Evolutionary conservation across 345 rosid genomes (phyloP).

Genomic region (Hibiscus mutabilis): DNA sequence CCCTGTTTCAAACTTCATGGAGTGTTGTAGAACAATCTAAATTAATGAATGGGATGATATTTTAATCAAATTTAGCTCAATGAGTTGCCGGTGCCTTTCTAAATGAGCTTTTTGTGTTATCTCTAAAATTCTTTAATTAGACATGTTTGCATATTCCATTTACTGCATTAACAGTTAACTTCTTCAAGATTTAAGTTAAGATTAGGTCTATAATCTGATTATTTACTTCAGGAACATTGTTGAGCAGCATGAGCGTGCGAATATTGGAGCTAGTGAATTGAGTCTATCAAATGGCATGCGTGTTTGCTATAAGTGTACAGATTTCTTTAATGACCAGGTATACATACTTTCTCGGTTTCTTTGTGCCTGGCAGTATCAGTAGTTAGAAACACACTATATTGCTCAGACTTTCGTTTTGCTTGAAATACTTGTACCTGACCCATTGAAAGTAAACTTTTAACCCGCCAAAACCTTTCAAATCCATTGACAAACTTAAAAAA

Average conservation of each 20-base stretch:
- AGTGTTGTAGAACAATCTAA: neutral
- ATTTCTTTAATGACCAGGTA: slow-evolving; percentile 93
- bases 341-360: neutral
- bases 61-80: neutral
- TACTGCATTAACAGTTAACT: neutral
- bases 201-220: neutral
- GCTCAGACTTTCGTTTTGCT: neutral
- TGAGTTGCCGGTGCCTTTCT: neutral
- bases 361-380: neutral
- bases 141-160: neutral
- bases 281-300: slow-evolving; percentile 81
- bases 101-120: neutral
- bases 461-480: too few species aligned
- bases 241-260: slow-evolving; percentile 50
- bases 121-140: neutral
- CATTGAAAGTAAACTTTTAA: too few species aligned
- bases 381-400: neutral
- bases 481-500: too few species aligned
- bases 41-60: neutral
- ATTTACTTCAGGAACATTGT: slow-evolving; percentile 43
- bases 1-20: neutral
- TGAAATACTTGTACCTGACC: neutral
- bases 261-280: slow-evolving; percentile 76
- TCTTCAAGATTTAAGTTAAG: neutral
- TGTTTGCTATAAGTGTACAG: slow-evolving; percentile 75